Evolutionary conservation across 2,329 filamentous ascomycete genomes (phyloP), one percentile per base, ranked within the genome.

Genomic region (Talaromyces sp.): DNA sequence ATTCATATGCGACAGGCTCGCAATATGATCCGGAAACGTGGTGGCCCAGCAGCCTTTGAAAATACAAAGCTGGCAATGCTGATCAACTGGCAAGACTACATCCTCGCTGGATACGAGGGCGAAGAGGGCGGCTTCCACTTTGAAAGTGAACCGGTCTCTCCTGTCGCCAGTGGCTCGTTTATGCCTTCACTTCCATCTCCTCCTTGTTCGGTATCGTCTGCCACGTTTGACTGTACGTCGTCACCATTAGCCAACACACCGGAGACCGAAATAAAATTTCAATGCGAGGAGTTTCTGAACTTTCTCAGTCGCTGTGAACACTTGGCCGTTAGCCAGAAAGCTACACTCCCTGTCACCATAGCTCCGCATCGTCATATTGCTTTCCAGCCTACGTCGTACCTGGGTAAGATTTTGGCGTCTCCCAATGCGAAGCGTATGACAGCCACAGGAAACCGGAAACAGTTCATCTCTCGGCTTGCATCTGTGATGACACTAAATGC

Each of bases 61-160:
- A 68, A 75, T 43, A 75, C 73, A 35, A 73, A 69, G 21, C 63
- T 77, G 49, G 73, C 70, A 3, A 77, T 75, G 72, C 62, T 77
- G 54, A 75, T 76, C 50, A 76, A 77, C 56, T 77, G 74, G 75
- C 72, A 73, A 60, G 75, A 77, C 63, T 77, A 77, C 61, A 74
- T 75, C 32, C 67, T 77, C 49, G 71, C 73, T 0, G 74, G 75
- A 1, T 77, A 75, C 63, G 71, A 75, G 58, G 70, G 69, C 1
- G 65, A 71, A 13, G 69, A 68, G 6, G 66, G 68, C 1, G 72
- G 69, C 43, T 76, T 77, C 56, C 72, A 69, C 59, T 76, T 71
- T 56, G 71, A 75, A 55, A 61, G 66, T 52, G 58, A 67, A 17
- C 61, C 14, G 59, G 61, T 4, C 19, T 55, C n/a, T 53, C 62